Evolutionary conservation across 768 basidiomycete genomes (phyloP).

Genomic region (Leucosporidium scottii): DNA sequence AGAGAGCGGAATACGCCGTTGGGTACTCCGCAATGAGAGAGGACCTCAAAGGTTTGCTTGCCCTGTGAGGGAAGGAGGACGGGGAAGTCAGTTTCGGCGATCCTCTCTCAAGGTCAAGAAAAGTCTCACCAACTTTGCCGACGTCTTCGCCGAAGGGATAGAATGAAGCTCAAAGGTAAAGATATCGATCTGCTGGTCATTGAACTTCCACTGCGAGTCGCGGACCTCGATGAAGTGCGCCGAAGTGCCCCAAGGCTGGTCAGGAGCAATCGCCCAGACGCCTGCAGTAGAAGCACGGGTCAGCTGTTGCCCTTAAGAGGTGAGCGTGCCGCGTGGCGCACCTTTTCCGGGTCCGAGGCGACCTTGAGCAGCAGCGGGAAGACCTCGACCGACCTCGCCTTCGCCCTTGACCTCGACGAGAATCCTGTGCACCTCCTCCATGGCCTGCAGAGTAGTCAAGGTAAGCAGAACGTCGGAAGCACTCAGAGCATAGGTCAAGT

Average conservation of each 20-base stretch:
- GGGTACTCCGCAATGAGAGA: slow-evolving; percentile 22
- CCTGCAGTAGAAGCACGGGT: neutral
- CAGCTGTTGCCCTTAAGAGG: too few relatives aligned
- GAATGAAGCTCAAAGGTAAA: slow-evolving; percentile 25
- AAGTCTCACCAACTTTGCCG: slow-evolving; percentile 4
- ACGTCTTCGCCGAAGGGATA: neutral
- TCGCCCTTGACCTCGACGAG: neutral
- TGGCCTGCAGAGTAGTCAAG: neutral
- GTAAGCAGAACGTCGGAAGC: neutral
- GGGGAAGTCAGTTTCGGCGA: neutral
- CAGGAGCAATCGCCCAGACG: slow-evolving; percentile 18
- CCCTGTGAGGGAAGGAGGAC: slow-evolving; percentile 8
- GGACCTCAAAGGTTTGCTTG: slow-evolving; percentile 29
- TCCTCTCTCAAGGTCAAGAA: neutral
- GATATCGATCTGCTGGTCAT: neutral
- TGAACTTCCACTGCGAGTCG: slow-evolving; percentile 28
- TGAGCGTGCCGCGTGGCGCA: neutral
- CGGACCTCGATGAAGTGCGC: slow-evolving; percentile 25
- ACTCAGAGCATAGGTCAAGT: neutral
- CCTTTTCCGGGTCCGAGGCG: slow-evolving; percentile 22
- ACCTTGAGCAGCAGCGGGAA: slow-evolving; percentile 18
- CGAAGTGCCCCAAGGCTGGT: neutral
- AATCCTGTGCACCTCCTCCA: slow-evolving; percentile 2
- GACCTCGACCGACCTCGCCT: neutral
- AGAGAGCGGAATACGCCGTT: neutral